Base-by-base conservation (phyloP, 257 asterid genomes). In the Apocynum venetum region DNA sequence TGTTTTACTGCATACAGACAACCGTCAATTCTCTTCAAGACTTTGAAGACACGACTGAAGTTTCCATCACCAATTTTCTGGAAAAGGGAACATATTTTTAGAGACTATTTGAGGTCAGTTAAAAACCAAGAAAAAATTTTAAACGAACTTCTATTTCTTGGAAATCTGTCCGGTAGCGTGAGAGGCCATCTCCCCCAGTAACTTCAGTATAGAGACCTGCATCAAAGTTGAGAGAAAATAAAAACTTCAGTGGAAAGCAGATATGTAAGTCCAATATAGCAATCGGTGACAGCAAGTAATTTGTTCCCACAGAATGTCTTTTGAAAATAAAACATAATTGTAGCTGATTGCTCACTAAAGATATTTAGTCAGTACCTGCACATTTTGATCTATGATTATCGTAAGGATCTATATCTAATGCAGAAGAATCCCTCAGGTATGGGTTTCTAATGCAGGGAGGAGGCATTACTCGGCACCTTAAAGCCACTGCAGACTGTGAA, bases 391-490 rank as follows among this genome's bases (percentile, higher is more conserved):
- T 86, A 82, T 86, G 94, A 82, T 81, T 87, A 74, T 87, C 90
- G 82, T 88, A 91, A 44, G 92, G 96, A 85, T 93, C 99, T 20
- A 82, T 76, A 80, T 86, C 87, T 75, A 84, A 72, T 73, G 67
- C 85, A 1, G 86, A 85, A 79, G 87, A 83, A 77, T 86, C 91
- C 82, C 81, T 84, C 31, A 85, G 88, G 78, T 86, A 95, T 20
- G 99, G 99, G 81, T 95, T 95, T 83, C 85, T 86, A 36, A 93
- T 80, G 87, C 99, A 95, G 35, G 99, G 97, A 64, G 99, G 99
- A 76, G 98, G 99, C 98, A 95, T 90, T 59, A 93, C 98, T 76
- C 99, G 89, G 78, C 91, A 93, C 80, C 99, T 90, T 77, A 95
- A 87, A 79, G 99, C 99, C 80, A 95, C 89, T n/a, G 99, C 99